These are phyloP conservation scores for Penicillium dipodomyicola DNA, from an alignment of 495 filamentous ascomycete species.

Conservation along the genomic window DNA sequence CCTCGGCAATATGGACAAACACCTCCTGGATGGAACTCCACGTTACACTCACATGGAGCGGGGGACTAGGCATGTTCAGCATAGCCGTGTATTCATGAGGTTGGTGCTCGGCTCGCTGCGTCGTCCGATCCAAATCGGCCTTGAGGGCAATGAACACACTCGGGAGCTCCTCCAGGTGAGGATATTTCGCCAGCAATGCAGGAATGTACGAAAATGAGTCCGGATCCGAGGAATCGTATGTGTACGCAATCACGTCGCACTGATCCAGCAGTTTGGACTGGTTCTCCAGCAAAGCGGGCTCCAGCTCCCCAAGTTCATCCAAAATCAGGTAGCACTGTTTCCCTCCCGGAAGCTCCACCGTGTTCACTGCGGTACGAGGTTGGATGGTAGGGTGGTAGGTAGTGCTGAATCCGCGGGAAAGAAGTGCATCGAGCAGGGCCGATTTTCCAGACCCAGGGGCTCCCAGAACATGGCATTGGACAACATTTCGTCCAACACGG, in stretches of 20 bases:
- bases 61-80: constrained; percentile 71
- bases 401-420: constrained; percentile 79
- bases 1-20: constrained; percentile 86
- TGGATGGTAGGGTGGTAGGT: constrained; percentile 95
- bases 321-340: constrained; percentile 97
- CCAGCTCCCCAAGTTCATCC: constrained; percentile 92
- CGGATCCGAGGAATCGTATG: constrained; percentile 94
- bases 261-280: constrained; percentile 84
- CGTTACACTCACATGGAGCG: constrained; percentile 88
- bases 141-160: constrained; percentile 90
- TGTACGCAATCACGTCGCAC: constrained; percentile 91
- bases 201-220: constrained; percentile 92
- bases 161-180: constrained; percentile 81
- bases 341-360: constrained; percentile 90
- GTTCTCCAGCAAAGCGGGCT: constrained; percentile 91
- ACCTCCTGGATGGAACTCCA: constrained; percentile 90
- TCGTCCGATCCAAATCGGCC: constrained; percentile 90
- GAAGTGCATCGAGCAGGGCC: constrained; percentile 82
- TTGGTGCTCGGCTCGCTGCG: constrained; percentile 84
- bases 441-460: constrained; percentile 82
- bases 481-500: constrained; percentile 90
- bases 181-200: constrained; percentile 70
- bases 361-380: constrained; percentile 89
- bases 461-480: constrained; percentile 91
- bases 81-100: constrained; percentile 86